These are phyloP conservation scores for Sanghuangporus weigelae DNA, from an alignment of 1,284 basidiomycete genomes.

Conservation along the genomic window DNA sequence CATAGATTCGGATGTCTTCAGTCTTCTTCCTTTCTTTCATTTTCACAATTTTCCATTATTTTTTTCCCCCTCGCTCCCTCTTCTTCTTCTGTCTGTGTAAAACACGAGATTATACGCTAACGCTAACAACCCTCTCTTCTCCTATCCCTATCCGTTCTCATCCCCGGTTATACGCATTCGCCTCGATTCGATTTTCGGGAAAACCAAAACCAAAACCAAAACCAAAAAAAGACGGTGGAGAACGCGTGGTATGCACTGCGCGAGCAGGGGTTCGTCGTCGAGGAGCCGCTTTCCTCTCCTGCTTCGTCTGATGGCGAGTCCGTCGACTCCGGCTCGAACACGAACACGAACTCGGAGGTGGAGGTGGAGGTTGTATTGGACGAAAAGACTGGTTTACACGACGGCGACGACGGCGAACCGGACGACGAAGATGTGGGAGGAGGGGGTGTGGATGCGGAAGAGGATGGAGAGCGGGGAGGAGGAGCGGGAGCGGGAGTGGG, in stretches of 20 bases:
- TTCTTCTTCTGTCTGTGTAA: neutral
- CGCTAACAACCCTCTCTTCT: neutral
- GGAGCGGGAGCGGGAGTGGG: neutral
- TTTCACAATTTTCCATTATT: neutral
- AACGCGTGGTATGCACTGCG: conserved; percentile 36
- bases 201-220: conserved; percentile 10
- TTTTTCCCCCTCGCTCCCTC: neutral
- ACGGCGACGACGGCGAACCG: conserved; percentile 4
- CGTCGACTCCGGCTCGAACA: conserved; percentile 29
- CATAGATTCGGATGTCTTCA: too few species aligned
- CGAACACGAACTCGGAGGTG: conserved; percentile 27
- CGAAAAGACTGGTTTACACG: conserved; percentile 10
- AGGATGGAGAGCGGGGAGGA: neutral
- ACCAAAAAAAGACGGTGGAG: conserved; percentile 38
- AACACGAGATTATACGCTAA: neutral
- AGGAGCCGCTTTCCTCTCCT: conserved; percentile 41
- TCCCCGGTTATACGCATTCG: neutral
- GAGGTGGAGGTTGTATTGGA: conserved; percentile 24
- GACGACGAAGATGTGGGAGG: neutral
- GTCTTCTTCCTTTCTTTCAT: neutral
- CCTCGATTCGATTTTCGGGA: neutral
- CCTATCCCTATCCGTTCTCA: conserved; percentile 2
- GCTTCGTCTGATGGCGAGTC: neutral
- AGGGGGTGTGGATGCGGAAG: neutral
- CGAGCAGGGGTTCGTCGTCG: conserved; percentile 61